These are phyloP conservation scores for Penicillium brevicompactum DNA, from an alignment of 2,329 filamentous ascomycete genomes.

Conservation along the genomic window DNA sequence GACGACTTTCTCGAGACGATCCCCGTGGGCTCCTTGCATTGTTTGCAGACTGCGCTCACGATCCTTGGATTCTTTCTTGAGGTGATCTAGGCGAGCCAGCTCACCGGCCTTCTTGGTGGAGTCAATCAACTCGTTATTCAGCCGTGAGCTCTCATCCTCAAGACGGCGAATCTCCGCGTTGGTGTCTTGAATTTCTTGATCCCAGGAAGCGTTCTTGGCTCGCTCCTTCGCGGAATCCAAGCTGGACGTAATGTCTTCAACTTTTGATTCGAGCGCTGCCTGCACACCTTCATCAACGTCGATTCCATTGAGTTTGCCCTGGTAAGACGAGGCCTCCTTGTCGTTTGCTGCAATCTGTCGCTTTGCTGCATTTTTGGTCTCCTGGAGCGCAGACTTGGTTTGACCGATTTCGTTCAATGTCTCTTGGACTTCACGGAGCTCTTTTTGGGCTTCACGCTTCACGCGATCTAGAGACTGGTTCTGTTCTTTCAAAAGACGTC, in stretches of 20 bases:
- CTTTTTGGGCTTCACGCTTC: conserved; percentile 72
- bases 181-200: conserved; percentile 67
- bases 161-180: conserved; percentile 67
- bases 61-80: conserved; percentile 77
- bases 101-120: conserved; percentile 80
- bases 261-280: conserved; percentile 72
- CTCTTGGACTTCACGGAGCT: conserved; percentile 71
- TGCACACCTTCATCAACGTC: conserved; percentile 83
- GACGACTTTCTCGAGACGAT: conserved; percentile 68
- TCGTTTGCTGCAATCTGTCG: conserved; percentile 75
- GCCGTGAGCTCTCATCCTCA: conserved; percentile 70
- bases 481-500: conserved; percentile 75
- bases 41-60: conserved; percentile 75
- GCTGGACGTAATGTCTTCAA: conserved; percentile 67
- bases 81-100: conserved; percentile 78
- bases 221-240: conserved; percentile 66
- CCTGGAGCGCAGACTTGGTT: conserved; percentile 69
- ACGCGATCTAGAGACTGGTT: conserved; percentile 74
- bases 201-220: conserved; percentile 66
- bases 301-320: conserved; percentile 71
- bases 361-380: conserved; percentile 73
- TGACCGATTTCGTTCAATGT: conserved; percentile 73
- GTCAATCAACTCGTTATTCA: conserved; percentile 80
- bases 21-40: conserved; percentile 71
- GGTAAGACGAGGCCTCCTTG: conserved; percentile 65